A percentile compares a stretch with the other conserved stretches of the same genome.
Evolutionary conservation across 208 protist species (phyloP).

Genomic region (Acanthamoeba royreba): DNA sequence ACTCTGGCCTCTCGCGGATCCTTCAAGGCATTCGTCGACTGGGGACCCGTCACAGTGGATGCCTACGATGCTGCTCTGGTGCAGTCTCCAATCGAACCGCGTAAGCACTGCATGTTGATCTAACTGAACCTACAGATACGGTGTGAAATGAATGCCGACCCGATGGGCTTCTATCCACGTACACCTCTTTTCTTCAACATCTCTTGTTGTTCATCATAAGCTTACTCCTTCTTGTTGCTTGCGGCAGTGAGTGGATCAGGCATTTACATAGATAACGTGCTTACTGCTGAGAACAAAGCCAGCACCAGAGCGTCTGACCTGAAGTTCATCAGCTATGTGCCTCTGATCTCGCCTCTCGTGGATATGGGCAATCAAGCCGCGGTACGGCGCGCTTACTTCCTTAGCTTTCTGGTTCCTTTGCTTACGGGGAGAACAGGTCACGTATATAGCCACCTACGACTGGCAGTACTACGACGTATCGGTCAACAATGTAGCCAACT

Average conservation of each 20-base stretch:
- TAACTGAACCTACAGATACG: neutral
- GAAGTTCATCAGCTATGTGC: conserved; percentile 27
- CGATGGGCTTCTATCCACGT: conserved; percentile 34
- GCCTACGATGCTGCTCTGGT: conserved; percentile 40
- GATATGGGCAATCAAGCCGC: conserved; percentile 29
- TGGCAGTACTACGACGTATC: conserved; percentile 55
- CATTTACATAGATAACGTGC: conserved; percentile 45
- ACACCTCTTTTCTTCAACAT: neutral
- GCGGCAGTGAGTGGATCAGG: neutral
- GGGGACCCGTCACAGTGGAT: conserved; percentile 34
- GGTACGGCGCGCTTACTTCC: neutral
- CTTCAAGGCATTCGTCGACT: neutral
- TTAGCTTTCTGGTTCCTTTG: too few species aligned
- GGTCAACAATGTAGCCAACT: conserved; percentile 32
- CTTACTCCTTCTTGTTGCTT: neutral
- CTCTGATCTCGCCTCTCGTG: conserved; percentile 47
- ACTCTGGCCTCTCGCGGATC: neutral
- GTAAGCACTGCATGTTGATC: neutral
- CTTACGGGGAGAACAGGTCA: neutral
- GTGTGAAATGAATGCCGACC: conserved; percentile 49
- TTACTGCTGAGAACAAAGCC: conserved; percentile 53
- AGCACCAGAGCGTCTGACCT: conserved; percentile 40
- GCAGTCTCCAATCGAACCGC: neutral
- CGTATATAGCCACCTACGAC: neutral
- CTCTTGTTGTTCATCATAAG: neutral